These are phyloP conservation scores for Phytophthora lateralis DNA, from an alignment of 352 stramenopile genomes.

Conservation along the genomic window DNA sequence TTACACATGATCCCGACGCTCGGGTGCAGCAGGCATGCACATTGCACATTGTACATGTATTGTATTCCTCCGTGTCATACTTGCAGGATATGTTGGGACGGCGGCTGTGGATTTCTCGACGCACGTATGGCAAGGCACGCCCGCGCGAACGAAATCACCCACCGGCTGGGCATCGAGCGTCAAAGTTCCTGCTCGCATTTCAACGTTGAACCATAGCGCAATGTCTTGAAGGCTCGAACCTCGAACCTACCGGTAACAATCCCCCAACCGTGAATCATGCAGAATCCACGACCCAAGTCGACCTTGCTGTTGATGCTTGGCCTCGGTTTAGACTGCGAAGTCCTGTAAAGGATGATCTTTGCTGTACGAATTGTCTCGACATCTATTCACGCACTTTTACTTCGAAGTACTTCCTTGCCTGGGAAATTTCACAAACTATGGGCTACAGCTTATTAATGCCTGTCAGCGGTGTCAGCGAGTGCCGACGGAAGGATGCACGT, in stretches of 20 bases:
- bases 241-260: no score
- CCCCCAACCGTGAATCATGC: no score
- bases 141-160: slow-evolving; percentile 6
- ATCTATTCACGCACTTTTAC: slow-evolving; percentile 5
- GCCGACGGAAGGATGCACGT: slow-evolving; percentile 24
- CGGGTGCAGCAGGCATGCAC: no score
- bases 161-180: background rate
- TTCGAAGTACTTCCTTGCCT: background rate
- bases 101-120: slow-evolving; percentile 4
- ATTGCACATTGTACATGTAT: no score
- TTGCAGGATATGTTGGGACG: slow-evolving; percentile 3
- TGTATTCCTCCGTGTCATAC: background rate
- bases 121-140: slow-evolving; percentile 1
- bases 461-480: slow-evolving; percentile 17
- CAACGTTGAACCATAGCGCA: background rate
- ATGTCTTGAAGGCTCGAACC: no score
- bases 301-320: no score
- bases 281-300: no score
- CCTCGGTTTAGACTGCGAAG: no score
- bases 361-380: background rate
- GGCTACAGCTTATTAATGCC: slow-evolving; percentile 4
- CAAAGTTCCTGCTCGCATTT: background rate
- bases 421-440: background rate
- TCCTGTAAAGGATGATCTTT: background rate
- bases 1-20: background rate